Percentiles rank a stretch among this genome's conserved stretches.
These are phyloP conservation scores for Hyaloscypha bicolor DNA, from an alignment of 495 filamentous ascomycete species.

Conservation along the genomic window DNA sequence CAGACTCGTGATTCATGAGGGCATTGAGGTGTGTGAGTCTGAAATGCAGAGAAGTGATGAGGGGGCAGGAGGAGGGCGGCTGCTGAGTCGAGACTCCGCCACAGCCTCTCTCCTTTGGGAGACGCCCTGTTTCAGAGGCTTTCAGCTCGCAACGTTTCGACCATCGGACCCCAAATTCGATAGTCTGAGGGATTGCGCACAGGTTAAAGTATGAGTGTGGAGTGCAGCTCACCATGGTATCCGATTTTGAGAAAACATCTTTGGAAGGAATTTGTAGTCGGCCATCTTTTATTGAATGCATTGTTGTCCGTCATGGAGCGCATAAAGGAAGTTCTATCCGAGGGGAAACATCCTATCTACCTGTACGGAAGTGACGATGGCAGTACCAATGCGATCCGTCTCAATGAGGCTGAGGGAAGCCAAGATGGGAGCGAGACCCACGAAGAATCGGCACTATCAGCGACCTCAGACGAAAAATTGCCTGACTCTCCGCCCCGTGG, in stretches of 20 bases:
- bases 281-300: background rate
- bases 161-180: background rate
- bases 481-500: background rate
- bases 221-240: background rate
- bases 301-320: background rate
- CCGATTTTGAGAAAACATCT: background rate
- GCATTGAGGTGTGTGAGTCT: background rate
- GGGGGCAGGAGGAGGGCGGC: background rate
- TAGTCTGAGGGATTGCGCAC: background rate
- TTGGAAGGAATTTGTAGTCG: background rate
- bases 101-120: background rate
- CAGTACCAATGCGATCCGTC: background rate
- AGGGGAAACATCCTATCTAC: background rate
- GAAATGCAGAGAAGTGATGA: background rate
- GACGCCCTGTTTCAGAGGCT: background rate
- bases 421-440: background rate
- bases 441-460: background rate
- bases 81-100: background rate
- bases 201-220: background rate
- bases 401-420: background rate
- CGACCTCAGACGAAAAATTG: background rate
- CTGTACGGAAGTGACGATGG: background rate
- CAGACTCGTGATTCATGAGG: background rate
- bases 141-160: background rate
- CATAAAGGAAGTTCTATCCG: background rate